Percentiles rank a stretch among this genome's conserved stretches.
Conservation (phyloP, 805 yeast genomes). For the Candida ulmi region DNA sequence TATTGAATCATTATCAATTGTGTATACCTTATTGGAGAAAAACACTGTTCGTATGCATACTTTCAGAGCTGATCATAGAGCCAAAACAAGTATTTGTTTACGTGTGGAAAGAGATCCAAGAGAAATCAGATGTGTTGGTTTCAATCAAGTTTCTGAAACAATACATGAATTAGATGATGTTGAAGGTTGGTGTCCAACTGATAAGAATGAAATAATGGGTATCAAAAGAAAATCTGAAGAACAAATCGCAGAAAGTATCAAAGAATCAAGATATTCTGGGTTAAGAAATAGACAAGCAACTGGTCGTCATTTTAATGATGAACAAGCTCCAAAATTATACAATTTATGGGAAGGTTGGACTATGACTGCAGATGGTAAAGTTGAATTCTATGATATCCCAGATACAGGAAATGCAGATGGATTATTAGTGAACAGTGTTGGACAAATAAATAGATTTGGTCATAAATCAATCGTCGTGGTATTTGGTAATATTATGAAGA, state of each 20-base stretch:
- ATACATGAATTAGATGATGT: slow-evolving; percentile 61
- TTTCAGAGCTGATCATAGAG: slow-evolving; percentile 63
- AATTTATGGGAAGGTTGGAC: slow-evolving; percentile 81
- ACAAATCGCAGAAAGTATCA: slow-evolving; percentile 19
- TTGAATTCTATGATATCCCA: slow-evolving; percentile 55
- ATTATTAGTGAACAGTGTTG: slow-evolving; percentile 48
- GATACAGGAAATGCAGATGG: slow-evolving; percentile 34
- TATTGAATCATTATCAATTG: slow-evolving; percentile 62
- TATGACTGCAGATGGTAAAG: slow-evolving; percentile 59
- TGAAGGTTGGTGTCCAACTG: slow-evolving; percentile 78
- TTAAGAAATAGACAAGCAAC: slow-evolving; percentile 11
- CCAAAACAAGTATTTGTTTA: slow-evolving; percentile 74
- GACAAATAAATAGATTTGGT: slow-evolving; percentile 66
- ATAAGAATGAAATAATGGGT: slow-evolving; percentile 72
- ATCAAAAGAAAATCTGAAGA: slow-evolving; percentile 39
- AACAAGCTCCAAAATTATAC: slow-evolving; percentile 28
- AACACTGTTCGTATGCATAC: slow-evolving; percentile 66
- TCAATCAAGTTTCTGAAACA: slow-evolving; percentile 66
- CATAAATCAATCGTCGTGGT: slow-evolving; percentile 71
- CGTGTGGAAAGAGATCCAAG: slow-evolving; percentile 91
- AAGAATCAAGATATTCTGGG: slow-evolving; percentile 8
- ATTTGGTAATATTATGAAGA: slow-evolving; percentile 68
- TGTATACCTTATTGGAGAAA: slow-evolving; percentile 57
- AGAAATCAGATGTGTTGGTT: slow-evolving; percentile 85
- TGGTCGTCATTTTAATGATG: slow-evolving; percentile 8